These are phyloP conservation scores for Yamagishiella unicocca DNA, from an alignment of 139 green algal species.

Conservation along the genomic window DNA sequence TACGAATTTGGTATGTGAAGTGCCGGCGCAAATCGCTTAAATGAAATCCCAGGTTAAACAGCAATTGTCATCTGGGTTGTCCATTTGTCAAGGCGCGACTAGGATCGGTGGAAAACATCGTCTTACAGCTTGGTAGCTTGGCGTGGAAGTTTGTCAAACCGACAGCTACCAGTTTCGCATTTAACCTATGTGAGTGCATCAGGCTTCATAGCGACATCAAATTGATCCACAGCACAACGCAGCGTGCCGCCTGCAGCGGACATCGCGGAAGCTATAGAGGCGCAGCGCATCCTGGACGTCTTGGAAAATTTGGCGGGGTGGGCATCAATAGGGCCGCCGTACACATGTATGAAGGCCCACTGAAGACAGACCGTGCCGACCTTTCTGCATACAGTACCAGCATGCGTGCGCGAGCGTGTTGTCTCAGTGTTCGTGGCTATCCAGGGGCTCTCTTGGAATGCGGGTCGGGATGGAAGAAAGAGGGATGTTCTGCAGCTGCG, in stretches of 20 bases:
- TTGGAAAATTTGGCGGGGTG: background rate
- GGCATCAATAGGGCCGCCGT: no score
- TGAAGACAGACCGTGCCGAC: no score
- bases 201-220: background rate
- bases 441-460: no score
- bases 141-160: background rate
- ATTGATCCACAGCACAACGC: background rate
- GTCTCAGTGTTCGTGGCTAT: no score
- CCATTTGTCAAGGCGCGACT: background rate
- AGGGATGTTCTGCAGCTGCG: no score
- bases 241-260: background rate
- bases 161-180: background rate
- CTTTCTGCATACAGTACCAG: no score
- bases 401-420: no score
- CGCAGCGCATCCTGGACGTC: background rate
- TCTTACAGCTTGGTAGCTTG: background rate
- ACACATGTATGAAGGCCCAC: no score
- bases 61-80: background rate
- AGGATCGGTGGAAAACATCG: background rate
- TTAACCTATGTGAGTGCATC: background rate
- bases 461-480: no score
- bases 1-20: no score
- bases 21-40: no score
- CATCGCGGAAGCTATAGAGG: background rate
- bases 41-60: background rate